Percentiles rank a stretch among this genome's conserved stretches.
phyloP scores from a whole-genome alignment of 2,329 filamentous ascomycete genomes.

The Talaromyces sp. region DNA sequence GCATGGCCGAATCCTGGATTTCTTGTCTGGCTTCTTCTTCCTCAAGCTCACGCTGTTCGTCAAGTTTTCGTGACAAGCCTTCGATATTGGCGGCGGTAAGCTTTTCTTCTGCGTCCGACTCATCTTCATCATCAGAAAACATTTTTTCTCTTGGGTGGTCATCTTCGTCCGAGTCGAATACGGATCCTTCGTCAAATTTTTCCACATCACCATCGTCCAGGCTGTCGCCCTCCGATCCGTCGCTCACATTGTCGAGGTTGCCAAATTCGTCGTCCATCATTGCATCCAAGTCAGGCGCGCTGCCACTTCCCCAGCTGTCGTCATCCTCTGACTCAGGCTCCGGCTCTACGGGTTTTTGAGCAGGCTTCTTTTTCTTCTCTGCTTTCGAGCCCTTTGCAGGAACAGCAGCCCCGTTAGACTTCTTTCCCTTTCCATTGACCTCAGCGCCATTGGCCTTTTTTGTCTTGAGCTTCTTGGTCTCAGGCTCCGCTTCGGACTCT shows the following conservation, averaged over 20 bases:
- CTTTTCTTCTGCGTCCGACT: conserved; percentile 81
- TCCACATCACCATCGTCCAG: conserved; percentile 51
- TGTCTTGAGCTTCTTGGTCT: conserved; percentile 26
- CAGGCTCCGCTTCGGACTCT: conserved; percentile 22
- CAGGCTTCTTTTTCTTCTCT: conserved; percentile 34
- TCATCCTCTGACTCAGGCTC: conserved; percentile 31
- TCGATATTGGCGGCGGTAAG: conserved; percentile 95
- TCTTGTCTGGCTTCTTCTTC: conserved; percentile 80
- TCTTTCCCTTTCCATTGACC: conserved; percentile 29
- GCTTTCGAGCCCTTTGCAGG: conserved; percentile 29
- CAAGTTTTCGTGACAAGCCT: conserved; percentile 79
- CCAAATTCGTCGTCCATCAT: conserved; percentile 46
- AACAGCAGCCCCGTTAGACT: conserved; percentile 22
- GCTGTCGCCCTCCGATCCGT: conserved; percentile 46
- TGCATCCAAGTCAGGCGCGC: conserved; percentile 22
- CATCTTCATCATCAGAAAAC: conserved; percentile 93
- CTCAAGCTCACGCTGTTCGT: conserved; percentile 70
- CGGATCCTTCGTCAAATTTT: conserved; percentile 52
- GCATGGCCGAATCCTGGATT: conserved; percentile 75
- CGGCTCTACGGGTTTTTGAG: conserved; percentile 28
- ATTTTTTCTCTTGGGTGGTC: conserved; percentile 57
- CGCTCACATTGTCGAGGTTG: conserved; percentile 35
- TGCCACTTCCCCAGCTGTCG: conserved; percentile 27
- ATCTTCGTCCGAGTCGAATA: conserved; percentile 65
- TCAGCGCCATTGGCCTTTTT: conserved; percentile 30